Evolutionary conservation across 257 asterid genomes (phyloP), one percentile per base, ranked within the genome.

Genomic region (Petunia axillaris): DNA sequence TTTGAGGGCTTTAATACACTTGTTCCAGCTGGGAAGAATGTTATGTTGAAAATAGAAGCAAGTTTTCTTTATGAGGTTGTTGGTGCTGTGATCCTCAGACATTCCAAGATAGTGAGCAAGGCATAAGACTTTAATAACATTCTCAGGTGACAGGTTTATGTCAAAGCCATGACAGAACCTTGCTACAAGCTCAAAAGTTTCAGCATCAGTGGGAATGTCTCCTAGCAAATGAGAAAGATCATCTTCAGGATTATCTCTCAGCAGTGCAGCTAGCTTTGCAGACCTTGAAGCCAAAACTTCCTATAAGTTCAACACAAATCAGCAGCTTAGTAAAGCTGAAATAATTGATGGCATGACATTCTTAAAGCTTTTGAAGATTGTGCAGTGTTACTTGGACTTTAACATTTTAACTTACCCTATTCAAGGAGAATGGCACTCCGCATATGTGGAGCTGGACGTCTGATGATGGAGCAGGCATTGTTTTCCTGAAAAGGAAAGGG

Each of bases 101-200:
- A 95, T 95, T 8, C 87, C 96, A 0, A 95, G 95, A 86, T 89
- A 86, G 41, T 92, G 80, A 16, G 99, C 93, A 1, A 90, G 80
- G 60, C 94, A 89, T 14, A 90, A 86, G 0, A 95, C 88, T 2
- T 84, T 90, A 13, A 91, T 81, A 0, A 87, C 89, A 79, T 95
- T 93, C 59, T 92, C 91, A 2, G 91, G 50, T 1, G 94, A 83
- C 4, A 95, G 84, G 53, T 64, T 76, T 80, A 90, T 52, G 3
- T 88, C 88, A 36, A 44, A 92, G 58, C 98, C 98, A 60, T 92
- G 92, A 82, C 98, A 95, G 89, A 93, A 95, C 79, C 93, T 87
- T n/a, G 86, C 92, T 0, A 93, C 87, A 4, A 90, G 87, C 87
- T 93, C 98, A 64, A 95, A 81, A 0, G 93, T 84, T 48, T 89